Evolutionary conservation across 257 asterid genomes (phyloP), one percentile per base, ranked within the genome.

Genomic region (Solanum arcanum): DNA sequence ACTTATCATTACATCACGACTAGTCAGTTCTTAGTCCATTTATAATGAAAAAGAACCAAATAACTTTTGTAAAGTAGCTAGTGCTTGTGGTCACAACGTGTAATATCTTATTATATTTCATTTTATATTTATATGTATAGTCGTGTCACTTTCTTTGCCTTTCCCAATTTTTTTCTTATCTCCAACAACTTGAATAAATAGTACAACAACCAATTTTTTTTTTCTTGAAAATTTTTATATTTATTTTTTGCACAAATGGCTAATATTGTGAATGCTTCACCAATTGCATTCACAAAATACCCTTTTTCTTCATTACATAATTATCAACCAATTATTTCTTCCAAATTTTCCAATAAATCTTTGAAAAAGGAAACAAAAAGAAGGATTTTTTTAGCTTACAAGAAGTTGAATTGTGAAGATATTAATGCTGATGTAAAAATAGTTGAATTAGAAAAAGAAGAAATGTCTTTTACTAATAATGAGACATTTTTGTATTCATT

Each of bases 91-190:
- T 89, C 59, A 87, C 91, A 94, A 93, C 96, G 93, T 25, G 92
- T 47, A 52, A 72, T 33, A 27, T 62, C 88, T 62, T 29, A 89
- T 18, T 15, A 83, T 59, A 60, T 16, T 68, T 56, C 16, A 73
- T 85, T 86, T 73, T 27, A 77, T 41, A 82, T 68, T 39, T 60
- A 21, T 29, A n/a, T 31, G 31, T 46, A 78, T 78, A 80, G 88
- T 91, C 97, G 97, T 93, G 98, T 95, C 94, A 76, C 90, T 69
- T 88, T 95, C 91, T 70, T 93, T 87, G 89, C 97, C 98, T 93
- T 91, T 89, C 95, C 90, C 47, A 83, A 20, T 37, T 18, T 27
- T 31, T 64, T 80, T 87, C 94, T 89, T 70, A 80, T 80, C 85
- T 80, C 85, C 85, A 80, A 80, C 85, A 47, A 8, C 23, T 33